phyloP scores from a whole-genome alignment of 176 grass and related monocot genomes.

The maize (Zea mays) region Zm-B73-REFERENCE-NAM-5.0 NC_050096.1:28397501-28398000 shows the following conservation, averaged over 20 bases:
- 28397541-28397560: background rate
- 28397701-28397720: background rate
- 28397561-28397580: constrained; percentile 23
- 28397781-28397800: no score
- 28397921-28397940: constrained; percentile 26
- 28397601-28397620: constrained; percentile 36
- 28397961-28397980: background rate
- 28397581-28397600: background rate
- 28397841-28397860: constrained; percentile 6
- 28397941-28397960: no score
- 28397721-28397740: no score
- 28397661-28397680: background rate
- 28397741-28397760: background rate
- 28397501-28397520: background rate
- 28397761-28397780: background rate
- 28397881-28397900: background rate
- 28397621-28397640: constrained; percentile 2
- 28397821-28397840: no score
- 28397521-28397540: background rate
- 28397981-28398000: background rate
- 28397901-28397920: background rate
- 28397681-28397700: background rate
- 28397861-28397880: background rate
- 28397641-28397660: constrained; percentile 21
- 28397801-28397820: no score